Conservation (phyloP, 2,329 filamentous ascomycete species). For the Alternaria angustiovoidea region DNA sequence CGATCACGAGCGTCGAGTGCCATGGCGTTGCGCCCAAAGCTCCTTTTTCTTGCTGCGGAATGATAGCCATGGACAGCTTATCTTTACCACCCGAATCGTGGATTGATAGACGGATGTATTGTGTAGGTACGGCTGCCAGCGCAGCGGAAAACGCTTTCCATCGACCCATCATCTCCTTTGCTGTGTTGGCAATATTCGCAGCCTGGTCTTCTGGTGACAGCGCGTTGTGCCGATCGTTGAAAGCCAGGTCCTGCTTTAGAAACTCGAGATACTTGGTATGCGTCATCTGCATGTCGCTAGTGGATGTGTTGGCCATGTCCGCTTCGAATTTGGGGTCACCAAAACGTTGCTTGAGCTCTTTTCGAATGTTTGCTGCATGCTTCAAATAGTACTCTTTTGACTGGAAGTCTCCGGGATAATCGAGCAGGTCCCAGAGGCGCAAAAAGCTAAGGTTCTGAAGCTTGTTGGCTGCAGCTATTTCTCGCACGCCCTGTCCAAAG, state of each 20-base stretch:
- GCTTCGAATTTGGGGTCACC: slow-evolving; percentile 37
- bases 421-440: slow-evolving; percentile 30
- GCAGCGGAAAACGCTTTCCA: slow-evolving; percentile 39
- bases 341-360: slow-evolving; percentile 31
- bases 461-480: slow-evolving; percentile 24
- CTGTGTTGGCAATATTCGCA: slow-evolving; percentile 32
- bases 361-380: slow-evolving; percentile 36
- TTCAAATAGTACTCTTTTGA: slow-evolving; percentile 34
- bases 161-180: slow-evolving; percentile 43
- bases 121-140: slow-evolving; percentile 28
- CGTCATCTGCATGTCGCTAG: slow-evolving; percentile 38
- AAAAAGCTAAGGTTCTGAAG: slow-evolving; percentile 31
- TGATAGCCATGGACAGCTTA: slow-evolving; percentile 41
- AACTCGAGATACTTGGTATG: slow-evolving; percentile 42
- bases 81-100: slow-evolving; percentile 42
- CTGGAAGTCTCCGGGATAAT: slow-evolving; percentile 23
- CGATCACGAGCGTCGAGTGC: slow-evolving; percentile 32
- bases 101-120: slow-evolving; percentile 42
- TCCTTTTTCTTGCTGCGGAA: slow-evolving; percentile 32
- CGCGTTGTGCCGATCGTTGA: slow-evolving; percentile 25
- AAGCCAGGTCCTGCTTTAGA: slow-evolving; percentile 32
- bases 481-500: slow-evolving; percentile 36
- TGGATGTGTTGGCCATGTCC: slow-evolving; percentile 42
- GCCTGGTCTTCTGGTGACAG: slow-evolving; percentile 28
- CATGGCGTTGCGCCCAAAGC: slow-evolving; percentile 37